These are phyloP conservation scores for Luvunga scandens DNA, from an alignment of 345 rosid genomes.

Conservation along the genomic window DNA sequence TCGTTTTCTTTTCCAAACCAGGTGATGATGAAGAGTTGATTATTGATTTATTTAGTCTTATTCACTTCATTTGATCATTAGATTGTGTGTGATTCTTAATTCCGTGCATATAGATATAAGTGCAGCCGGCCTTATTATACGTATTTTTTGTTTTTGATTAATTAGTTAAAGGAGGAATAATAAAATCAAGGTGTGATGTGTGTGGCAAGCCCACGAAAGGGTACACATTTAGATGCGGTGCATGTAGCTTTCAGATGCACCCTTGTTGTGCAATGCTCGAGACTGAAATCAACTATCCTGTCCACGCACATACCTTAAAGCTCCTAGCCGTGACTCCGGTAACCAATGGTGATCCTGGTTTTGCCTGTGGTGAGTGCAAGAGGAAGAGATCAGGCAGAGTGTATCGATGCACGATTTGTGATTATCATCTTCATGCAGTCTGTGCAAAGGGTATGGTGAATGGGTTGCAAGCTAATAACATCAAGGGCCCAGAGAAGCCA, in stretches of 20 bases:
- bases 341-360: constrained; percentile 22
- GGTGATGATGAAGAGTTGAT: constrained; percentile 31
- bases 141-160: not conserved
- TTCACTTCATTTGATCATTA: not conserved
- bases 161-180: constrained; percentile 59
- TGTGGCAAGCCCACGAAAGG: constrained; percentile 71
- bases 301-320: constrained; percentile 58
- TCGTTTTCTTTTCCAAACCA: constrained; percentile 55
- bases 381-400: constrained; percentile 58
- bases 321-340: constrained; percentile 31
- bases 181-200: constrained; percentile 65
- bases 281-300: constrained; percentile 39
- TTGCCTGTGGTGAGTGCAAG: constrained; percentile 65
- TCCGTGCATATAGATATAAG: too few species aligned
- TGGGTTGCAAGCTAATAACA: constrained; percentile 57
- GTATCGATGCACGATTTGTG: constrained; percentile 66
- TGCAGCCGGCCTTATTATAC: too few species aligned
- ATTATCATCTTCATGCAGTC: constrained; percentile 75
- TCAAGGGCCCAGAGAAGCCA: constrained; percentile 44
- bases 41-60: not conserved
- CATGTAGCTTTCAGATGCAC: constrained; percentile 77
- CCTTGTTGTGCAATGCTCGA: constrained; percentile 81
- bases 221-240: constrained; percentile 60
- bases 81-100: not conserved
- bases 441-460: constrained; percentile 76